Evolutionary conservation across 305 asterid species (phyloP).

Genomic region (Striga hermonthica): DNA sequence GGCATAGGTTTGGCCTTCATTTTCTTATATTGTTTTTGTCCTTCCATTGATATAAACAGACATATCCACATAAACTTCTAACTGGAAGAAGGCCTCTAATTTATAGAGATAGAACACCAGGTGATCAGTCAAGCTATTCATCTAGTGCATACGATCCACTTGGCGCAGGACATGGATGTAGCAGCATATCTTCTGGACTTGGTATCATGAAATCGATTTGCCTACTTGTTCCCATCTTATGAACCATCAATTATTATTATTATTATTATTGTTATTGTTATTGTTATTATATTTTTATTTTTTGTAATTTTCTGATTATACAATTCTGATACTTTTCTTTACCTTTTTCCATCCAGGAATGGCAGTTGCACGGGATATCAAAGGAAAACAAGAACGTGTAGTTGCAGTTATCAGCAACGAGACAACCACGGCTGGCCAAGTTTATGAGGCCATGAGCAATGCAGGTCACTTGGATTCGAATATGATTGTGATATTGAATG

Average conservation of each 20-base stretch:
- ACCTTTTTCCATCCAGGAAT: conserved; percentile 43
- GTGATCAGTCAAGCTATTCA: conserved; percentile 36
- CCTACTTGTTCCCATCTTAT: conserved; percentile 23
- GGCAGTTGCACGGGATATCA: conserved; percentile 89
- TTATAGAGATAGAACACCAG: conserved; percentile 35
- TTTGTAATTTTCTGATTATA: no score
- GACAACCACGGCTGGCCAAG: conserved; percentile 83
- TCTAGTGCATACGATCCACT: conserved; percentile 60
- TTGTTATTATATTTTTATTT: no score
- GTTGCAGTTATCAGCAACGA: conserved; percentile 87
- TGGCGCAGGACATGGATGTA: conserved; percentile 85
- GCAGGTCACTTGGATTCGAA: conserved; percentile 88
- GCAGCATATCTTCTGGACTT: conserved; percentile 87
- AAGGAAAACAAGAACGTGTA: conserved; percentile 68
- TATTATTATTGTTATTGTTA: no score
- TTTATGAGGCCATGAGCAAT: conserved; percentile 91
- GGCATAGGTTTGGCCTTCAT: neutral
- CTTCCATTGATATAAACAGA: conserved; percentile 44
- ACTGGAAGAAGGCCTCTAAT: conserved; percentile 68
- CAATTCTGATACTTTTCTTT: conserved; percentile 8
- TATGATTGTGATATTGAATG: conserved; percentile 76
- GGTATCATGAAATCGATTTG: conserved; percentile 41
- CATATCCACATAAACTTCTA: conserved; percentile 82
- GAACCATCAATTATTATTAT: neutral
- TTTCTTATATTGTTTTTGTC: conserved; percentile 1